Percentiles rank a stretch among this genome's conserved stretches.
phyloP scores from a whole-genome alignment of 495 filamentous ascomycete species.

The Staphylotrichum tortipilum region DNA sequence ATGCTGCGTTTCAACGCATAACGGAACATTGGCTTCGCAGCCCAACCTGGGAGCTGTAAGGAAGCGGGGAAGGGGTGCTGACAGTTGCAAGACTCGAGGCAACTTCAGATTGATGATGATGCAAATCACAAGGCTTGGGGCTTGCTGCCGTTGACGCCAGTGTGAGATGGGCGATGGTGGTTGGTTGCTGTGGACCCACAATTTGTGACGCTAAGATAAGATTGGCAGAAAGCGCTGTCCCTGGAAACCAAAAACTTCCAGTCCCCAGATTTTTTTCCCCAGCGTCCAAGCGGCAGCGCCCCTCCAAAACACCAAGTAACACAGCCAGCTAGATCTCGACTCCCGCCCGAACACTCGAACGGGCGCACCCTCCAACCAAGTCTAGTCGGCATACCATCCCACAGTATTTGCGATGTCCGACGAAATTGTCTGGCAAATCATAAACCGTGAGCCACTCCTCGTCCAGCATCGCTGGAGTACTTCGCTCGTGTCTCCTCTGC shows the following conservation, averaged over 20 bases:
- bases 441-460: constrained; percentile 18
- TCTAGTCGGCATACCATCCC: background rate
- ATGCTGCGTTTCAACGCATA: constrained; percentile 22
- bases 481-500: background rate
- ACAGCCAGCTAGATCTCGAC: too few species aligned
- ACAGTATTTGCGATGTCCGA: constrained; percentile 48
- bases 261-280: constrained; percentile 13
- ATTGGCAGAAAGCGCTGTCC: background rate
- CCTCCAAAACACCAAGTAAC: background rate
- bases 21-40: constrained; percentile 28
- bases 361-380: background rate
- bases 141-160: too few species aligned
- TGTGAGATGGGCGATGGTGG: too few species aligned
- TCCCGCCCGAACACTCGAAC: background rate
- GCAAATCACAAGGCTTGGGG: background rate
- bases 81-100: background rate
- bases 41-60: background rate
- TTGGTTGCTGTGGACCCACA: too few species aligned
- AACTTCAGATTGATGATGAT: background rate
- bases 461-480: constrained; percentile 2
- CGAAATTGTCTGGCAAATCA: constrained; percentile 81
- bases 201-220: constrained; percentile 5
- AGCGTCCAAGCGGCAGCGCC: constrained; percentile 5
- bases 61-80: background rate
- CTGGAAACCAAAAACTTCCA: constrained; percentile 7